Conservation (phyloP, 1,284 basidiomycete genomes). For the Boletus subluridellus region DNA sequence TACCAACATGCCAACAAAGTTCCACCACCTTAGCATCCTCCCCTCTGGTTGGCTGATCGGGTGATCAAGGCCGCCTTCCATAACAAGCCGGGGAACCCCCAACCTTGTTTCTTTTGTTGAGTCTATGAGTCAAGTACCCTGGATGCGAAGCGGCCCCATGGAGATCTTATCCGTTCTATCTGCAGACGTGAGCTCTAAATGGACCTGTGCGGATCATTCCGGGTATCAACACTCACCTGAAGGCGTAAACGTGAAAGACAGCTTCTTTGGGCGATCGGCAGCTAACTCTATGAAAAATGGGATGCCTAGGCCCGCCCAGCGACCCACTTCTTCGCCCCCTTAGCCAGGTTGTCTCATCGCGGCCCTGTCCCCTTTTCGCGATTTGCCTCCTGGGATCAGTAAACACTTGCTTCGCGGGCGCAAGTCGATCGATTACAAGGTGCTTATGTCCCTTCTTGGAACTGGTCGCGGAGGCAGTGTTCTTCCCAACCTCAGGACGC, state of each 20-base stretch:
- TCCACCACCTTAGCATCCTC: slow-evolving; percentile 2
- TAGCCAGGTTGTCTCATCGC: neutral
- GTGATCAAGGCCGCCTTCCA: slow-evolving; percentile 12
- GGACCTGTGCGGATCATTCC: slow-evolving; percentile 29
- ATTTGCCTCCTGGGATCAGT: neutral
- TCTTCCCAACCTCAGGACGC: slow-evolving; percentile 1
- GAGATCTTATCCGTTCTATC: slow-evolving; percentile 28
- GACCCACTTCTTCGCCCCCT: slow-evolving; percentile 9
- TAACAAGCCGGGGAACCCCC: slow-evolving; percentile 16
- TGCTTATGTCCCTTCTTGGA: neutral
- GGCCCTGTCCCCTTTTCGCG: neutral
- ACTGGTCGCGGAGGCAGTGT: neutral
- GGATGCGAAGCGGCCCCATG: slow-evolving; percentile 11
- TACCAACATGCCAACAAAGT: slow-evolving; percentile 14
- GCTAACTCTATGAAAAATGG: slow-evolving; percentile 1
- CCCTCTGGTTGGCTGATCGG: slow-evolving; percentile 13
- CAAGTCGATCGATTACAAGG: slow-evolving; percentile 3
- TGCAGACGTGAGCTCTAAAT: slow-evolving; percentile 21
- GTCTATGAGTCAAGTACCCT: slow-evolving; percentile 21
- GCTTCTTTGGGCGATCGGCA: slow-evolving; percentile 19
- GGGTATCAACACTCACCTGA: slow-evolving; percentile 15
- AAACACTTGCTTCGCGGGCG: slow-evolving; percentile 1
- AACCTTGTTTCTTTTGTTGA: slow-evolving; percentile 23
- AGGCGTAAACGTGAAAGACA: slow-evolving; percentile 17
- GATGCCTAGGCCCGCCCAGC: neutral